Evolutionary conservation across 2,329 filamentous ascomycete genomes (phyloP).

Genomic region (Didymella glomerata): DNA sequence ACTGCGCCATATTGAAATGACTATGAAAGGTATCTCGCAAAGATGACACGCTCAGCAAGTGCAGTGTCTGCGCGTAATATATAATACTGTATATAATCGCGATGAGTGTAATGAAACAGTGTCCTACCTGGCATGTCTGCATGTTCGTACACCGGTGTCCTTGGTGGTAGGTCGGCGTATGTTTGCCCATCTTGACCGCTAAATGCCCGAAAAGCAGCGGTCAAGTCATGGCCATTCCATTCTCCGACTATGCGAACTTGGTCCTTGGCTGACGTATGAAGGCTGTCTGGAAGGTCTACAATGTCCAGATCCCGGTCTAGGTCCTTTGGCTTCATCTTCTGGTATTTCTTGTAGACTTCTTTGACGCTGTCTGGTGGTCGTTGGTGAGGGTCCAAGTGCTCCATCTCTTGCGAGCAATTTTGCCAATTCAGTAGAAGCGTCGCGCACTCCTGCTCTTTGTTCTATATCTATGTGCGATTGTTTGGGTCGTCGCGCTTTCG

Average conservation of each 20-base stretch:
- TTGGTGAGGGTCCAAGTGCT: slow-evolving; percentile 74
- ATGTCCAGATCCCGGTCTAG: slow-evolving; percentile 59
- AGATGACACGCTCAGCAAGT: neutral
- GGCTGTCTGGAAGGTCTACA: slow-evolving; percentile 45
- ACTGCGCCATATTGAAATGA: neutral
- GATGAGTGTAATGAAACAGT: neutral
- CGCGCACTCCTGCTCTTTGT: neutral
- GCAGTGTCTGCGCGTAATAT: neutral
- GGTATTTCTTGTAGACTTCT: slow-evolving; percentile 77
- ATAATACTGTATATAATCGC: neutral
- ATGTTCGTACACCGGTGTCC: slow-evolving; percentile 65
- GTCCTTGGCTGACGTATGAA: slow-evolving; percentile 39
- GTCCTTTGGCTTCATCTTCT: slow-evolving; percentile 64
- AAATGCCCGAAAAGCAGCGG: slow-evolving; percentile 37
- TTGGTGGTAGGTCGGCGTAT: slow-evolving; percentile 10
- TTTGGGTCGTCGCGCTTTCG: slow-evolving; percentile 1
- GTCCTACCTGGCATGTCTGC: slow-evolving; percentile 71
- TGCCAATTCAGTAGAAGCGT: neutral
- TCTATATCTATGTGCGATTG: neutral
- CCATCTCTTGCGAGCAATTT: slow-evolving; percentile 25
- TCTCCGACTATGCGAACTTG: slow-evolving; percentile 37
- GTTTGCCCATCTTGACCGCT: slow-evolving; percentile 24
- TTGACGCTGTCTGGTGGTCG: slow-evolving; percentile 76
- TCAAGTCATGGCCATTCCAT: slow-evolving; percentile 30
- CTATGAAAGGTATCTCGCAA: neutral